Evolutionary conservation across 805 yeast species (phyloP), one percentile per base, ranked within the genome.

Genomic region (Pichia occidentalis): DNA sequence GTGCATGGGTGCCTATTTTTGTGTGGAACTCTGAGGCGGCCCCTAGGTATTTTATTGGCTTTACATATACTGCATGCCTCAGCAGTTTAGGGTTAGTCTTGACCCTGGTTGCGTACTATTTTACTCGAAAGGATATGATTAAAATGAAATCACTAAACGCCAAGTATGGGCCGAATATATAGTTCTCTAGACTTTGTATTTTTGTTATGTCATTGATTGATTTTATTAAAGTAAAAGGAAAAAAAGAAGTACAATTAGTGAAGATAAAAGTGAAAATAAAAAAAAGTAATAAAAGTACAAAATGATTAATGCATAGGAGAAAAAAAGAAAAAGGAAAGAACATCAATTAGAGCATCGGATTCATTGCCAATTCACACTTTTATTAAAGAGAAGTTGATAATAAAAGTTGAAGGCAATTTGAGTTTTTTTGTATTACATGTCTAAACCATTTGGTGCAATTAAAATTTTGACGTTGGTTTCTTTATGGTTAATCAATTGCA

Each of bases 401-500:
- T n/a, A 32, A 22, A 13, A 29, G n/a, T 23, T 26, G 23, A 20
- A 18, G 25, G 8, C 13, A 26, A 22, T 13, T 20, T 7, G 5
- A 16, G n/a, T 7, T 13, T 7, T 25, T 23, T 23, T 23, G 9
- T 28, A 13, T 32, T 37, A 39, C 43, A 45, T 34, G 28, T 44
- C 51, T 11, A 50, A 25, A 23, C 51, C 52, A 29, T 68, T 63
- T 19, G 80, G 79, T 10, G 73, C 60, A 40, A 76, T 62, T 36
- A 75, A 53, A 24, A 76, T 64, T 52, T 77, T 76, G 25, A 76
- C 70, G 50, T 75, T 75, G 4, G 64, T 62, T 28, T 69, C 80
- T 54, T 75, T 77, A 46, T 77, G 67, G 19, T 64, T 53, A 39
- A 67, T 58, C 47, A 78, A 57, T 48, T 73, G 73, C 42, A 62